phyloP scores from a whole-genome alignment of 257 asterid genomes.

The Solanum stenotomum region DNA sequence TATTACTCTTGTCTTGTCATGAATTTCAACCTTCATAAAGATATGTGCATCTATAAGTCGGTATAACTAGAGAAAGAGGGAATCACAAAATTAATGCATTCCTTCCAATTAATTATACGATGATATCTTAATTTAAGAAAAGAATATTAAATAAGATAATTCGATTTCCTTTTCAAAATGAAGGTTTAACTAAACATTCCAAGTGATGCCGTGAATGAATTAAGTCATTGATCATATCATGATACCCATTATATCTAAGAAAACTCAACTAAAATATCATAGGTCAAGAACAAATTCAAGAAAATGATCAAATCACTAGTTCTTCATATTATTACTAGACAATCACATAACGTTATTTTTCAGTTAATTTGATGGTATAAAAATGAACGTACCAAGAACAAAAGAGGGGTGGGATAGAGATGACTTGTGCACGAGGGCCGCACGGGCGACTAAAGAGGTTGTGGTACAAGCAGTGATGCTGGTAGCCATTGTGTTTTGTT shows the following conservation, averaged over 20 bases:
- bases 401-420: background rate
- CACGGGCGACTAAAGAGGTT: conserved; percentile 41
- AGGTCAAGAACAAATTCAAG: background rate
- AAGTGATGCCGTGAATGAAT: background rate
- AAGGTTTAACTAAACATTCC: background rate
- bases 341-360: background rate
- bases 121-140: background rate
- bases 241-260: background rate
- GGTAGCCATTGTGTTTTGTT: conserved; percentile 40
- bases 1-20: background rate
- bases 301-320: background rate
- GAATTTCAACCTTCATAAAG: background rate
- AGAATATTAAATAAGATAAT: background rate
- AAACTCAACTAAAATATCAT: background rate
- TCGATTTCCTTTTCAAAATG: background rate
- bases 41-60: background rate
- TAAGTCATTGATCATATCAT: background rate
- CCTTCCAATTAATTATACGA: background rate
- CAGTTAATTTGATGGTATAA: background rate
- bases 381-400: conserved; percentile 27
- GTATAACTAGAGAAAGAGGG: background rate
- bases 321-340: background rate
- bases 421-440: conserved; percentile 10
- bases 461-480: conserved; percentile 54
- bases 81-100: background rate